phyloP scores from a whole-genome alignment of 2,329 filamentous ascomycete species.

The Akanthomyces lecanii region DNA sequence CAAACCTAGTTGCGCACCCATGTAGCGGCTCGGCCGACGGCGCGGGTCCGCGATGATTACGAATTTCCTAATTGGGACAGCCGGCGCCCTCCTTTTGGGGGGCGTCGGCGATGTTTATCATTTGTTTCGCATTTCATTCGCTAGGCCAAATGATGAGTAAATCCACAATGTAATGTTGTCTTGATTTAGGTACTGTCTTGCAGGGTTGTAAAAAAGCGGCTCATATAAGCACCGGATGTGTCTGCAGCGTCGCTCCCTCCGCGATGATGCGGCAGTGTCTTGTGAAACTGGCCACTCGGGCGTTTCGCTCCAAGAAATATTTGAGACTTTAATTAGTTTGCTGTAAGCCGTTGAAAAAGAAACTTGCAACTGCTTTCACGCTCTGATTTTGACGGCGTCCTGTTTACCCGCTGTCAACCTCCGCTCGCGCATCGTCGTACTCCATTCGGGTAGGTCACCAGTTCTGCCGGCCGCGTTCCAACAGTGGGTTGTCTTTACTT shows the following conservation, averaged over 20 bases:
- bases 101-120: neutral
- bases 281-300: neutral
- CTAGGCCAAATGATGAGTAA: neutral
- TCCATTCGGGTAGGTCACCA: neutral
- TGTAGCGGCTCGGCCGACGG: neutral
- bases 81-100: neutral
- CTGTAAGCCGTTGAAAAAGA: too few relatives aligned
- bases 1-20: neutral
- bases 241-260: too few relatives aligned
- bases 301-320: too few relatives aligned
- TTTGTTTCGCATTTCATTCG: neutral
- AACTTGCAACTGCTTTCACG: too few relatives aligned
- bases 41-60: constrained; percentile 2
- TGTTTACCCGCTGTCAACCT: neutral
- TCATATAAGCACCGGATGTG: too few relatives aligned
- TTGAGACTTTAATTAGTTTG: too few relatives aligned
- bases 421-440: neutral
- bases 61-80: constrained; percentile 11
- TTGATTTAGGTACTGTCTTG: neutral
- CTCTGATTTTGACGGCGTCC: too few relatives aligned
- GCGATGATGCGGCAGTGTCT: neutral
- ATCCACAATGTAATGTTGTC: neutral
- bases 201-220: too few relatives aligned
- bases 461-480: neutral
- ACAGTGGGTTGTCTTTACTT: neutral